A percentile compares a stretch with the other conserved stretches of the same genome.
These are phyloP conservation scores for Phytophthora aleatoria DNA, from an alignment of 352 stramenopile species.

Conservation along the genomic window DNA sequence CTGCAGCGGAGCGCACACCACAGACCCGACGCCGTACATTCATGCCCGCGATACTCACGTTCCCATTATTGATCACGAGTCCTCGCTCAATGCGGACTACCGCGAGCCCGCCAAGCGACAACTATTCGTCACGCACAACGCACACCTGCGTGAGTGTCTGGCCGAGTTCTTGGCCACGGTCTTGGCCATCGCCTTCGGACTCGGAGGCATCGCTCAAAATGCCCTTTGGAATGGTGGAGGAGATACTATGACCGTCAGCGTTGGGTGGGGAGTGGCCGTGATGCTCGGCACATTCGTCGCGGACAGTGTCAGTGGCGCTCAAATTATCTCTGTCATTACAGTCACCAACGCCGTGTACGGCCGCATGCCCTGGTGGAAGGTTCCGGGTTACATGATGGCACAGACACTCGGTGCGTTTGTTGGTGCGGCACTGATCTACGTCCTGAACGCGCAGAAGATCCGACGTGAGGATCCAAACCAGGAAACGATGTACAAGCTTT, in stretches of 20 bases:
- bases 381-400: constrained; percentile 46
- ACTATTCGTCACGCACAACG: constrained; percentile 24
- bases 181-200: constrained; percentile 52
- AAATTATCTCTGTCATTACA: constrained; percentile 64
- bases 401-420: constrained; percentile 39
- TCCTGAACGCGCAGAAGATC: constrained; percentile 35
- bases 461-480: constrained; percentile 30
- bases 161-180: constrained; percentile 57
- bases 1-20: neutral
- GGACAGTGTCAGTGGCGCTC: constrained; percentile 48
- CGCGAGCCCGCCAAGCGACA: constrained; percentile 2
- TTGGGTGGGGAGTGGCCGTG: constrained; percentile 60
- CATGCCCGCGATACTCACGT: constrained; percentile 12
- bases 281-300: constrained; percentile 55
- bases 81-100: constrained; percentile 13
- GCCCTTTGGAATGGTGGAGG: constrained; percentile 42
- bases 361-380: constrained; percentile 51
- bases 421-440: constrained; percentile 31
- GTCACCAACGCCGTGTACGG: constrained; percentile 50
- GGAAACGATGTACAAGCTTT: constrained; percentile 30
- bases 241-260: constrained; percentile 54
- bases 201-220: constrained; percentile 49
- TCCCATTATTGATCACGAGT: constrained; percentile 18
- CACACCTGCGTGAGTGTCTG: constrained; percentile 51
- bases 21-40: constrained; percentile 14